Conservation (phyloP, 148 eudicot genomes). For the Nepenthes mirabilis region DNA sequence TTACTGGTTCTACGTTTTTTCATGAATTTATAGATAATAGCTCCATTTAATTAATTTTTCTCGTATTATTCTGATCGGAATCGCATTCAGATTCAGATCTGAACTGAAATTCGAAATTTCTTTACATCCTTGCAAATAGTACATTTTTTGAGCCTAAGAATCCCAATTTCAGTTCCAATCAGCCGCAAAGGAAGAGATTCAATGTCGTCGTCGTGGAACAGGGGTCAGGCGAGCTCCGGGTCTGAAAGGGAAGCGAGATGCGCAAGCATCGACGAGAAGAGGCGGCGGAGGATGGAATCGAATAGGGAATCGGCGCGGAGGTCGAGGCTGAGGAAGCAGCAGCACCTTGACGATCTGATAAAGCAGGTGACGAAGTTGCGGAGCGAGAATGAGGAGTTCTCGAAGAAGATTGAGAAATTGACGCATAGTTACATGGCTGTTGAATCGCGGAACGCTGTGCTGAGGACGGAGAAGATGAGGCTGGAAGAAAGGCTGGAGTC, state of each 20-base stretch:
- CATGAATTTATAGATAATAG: background rate
- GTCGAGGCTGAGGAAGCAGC: conserved; percentile 37
- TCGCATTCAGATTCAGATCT: no score
- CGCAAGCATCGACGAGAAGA: conserved; percentile 23
- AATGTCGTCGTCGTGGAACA: no score
- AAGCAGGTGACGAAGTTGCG: conserved; percentile 13
- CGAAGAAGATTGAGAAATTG: background rate
- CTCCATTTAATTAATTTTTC: background rate
- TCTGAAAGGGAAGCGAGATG: background rate
- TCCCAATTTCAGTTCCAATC: background rate
- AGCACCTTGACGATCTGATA: conserved; percentile 30
- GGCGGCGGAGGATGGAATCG: conserved; percentile 36
- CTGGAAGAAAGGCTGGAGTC: conserved; percentile 16
- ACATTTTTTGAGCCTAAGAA: background rate
- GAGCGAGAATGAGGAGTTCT: conserved; percentile 10
- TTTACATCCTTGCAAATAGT: background rate
- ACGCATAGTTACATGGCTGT: background rate
- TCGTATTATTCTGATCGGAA: no score
- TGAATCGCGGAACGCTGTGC: conserved; percentile 10
- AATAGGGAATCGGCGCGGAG: conserved; percentile 49
- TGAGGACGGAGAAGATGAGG: conserved; percentile 12
- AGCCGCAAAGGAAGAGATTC: no score
- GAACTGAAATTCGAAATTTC: background rate
- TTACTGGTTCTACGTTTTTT: background rate
- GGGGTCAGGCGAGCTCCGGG: background rate